Percentiles rank a stretch among this genome's conserved stretches.
Conservation (phyloP, 2,329 filamentous ascomycete genomes). For the Stemphylium lycopersici region DNA sequence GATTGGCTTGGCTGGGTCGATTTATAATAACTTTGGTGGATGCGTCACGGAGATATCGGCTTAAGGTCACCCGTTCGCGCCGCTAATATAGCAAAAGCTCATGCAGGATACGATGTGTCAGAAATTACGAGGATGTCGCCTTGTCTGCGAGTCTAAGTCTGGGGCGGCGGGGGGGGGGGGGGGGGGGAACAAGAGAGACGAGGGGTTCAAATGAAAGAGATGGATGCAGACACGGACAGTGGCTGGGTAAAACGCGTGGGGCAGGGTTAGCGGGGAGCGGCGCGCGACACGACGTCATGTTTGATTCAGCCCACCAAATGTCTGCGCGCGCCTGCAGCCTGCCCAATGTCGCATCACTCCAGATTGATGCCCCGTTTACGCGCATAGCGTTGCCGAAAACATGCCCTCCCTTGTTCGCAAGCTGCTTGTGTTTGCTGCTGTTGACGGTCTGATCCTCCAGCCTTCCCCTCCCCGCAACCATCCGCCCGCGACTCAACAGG, state of each 20-base stretch:
- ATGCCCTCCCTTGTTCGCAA: conserved; percentile 84
- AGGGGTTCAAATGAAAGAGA: no score
- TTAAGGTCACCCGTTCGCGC: no score
- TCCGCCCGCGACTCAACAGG: conserved; percentile 59
- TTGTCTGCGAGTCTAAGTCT: no score
- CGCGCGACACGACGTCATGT: conserved; percentile 3
- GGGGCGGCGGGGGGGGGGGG: no score
- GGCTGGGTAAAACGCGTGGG: not conserved
- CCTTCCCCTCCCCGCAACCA: conserved; percentile 65
- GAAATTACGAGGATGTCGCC: no score
- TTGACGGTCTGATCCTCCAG: conserved; percentile 83
- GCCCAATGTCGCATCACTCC: not conserved
- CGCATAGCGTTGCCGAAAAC: conserved; percentile 7
- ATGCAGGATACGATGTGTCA: no score
- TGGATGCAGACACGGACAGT: no score
- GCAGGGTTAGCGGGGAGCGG: not conserved
- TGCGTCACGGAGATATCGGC: no score
- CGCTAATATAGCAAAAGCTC: no score
- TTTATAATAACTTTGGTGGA: no score
- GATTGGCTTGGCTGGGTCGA: no score
- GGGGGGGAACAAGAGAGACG: no score
- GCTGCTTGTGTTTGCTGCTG: conserved; percentile 77
- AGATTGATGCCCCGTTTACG: conserved; percentile 4
- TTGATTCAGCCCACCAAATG: conserved; percentile 1
- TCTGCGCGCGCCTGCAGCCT: not conserved